Evolutionary conservation across 75 land plant genomes (phyloP).

Genomic region (Cunninghamia lanceolata): DNA sequence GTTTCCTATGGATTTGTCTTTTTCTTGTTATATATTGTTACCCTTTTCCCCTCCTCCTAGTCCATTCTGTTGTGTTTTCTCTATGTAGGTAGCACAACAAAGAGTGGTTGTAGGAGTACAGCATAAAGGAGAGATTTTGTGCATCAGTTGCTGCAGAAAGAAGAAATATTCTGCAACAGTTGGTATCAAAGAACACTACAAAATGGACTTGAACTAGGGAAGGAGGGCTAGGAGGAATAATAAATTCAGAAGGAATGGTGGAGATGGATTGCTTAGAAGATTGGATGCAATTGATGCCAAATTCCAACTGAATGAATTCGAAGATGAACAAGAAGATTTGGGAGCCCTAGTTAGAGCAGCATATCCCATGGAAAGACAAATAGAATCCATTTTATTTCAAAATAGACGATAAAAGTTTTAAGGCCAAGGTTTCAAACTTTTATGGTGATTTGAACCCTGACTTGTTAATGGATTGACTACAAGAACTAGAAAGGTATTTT

Average conservation of each 20-base stretch:
- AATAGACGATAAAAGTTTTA: background rate
- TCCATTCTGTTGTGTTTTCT: too few relatives aligned
- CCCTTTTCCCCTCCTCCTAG: too few relatives aligned
- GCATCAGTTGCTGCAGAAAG: background rate
- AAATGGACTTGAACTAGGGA: background rate
- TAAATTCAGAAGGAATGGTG: background rate
- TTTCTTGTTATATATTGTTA: too few relatives aligned
- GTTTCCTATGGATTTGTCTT: too few relatives aligned
- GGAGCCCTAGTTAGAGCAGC: background rate
- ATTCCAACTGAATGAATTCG: background rate
- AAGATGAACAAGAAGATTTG: background rate
- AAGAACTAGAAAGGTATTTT: too few relatives aligned
- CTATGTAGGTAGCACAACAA: too few relatives aligned
- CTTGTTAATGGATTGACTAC: background rate
- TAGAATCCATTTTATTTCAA: background rate
- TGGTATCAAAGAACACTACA: background rate
- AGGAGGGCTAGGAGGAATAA: background rate
- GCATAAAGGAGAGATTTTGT: too few relatives aligned
- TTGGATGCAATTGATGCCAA: background rate
- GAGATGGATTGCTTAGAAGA: background rate
- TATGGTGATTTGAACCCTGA: background rate
- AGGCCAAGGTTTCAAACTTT: background rate
- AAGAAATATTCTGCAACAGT: background rate
- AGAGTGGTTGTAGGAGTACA: too few relatives aligned
- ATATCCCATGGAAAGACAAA: background rate